Conservation (phyloP, 305 asterid species). For the Lippia alba region DNA sequence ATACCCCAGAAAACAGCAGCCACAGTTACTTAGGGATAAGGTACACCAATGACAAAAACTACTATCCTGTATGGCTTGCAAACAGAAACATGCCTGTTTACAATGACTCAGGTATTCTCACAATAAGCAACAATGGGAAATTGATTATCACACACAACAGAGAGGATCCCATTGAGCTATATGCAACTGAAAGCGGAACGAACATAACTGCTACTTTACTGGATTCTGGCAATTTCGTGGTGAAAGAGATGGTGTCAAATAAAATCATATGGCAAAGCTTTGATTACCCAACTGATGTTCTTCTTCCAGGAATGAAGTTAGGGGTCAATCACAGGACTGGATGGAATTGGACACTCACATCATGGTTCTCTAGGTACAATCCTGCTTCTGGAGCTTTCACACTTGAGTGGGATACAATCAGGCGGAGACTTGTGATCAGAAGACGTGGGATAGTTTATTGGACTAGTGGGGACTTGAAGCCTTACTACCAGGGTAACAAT, state of each 20-base stretch:
- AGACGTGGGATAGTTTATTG: conserved; percentile 28
- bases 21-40: conserved; percentile 4
- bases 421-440: conserved; percentile 21
- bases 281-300: conserved; percentile 37
- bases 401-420: conserved; percentile 15
- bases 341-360: conserved; percentile 20
- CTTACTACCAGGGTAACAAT: neutral
- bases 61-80: neutral
- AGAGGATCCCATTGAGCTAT: conserved; percentile 11
- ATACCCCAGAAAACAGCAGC: neutral
- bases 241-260: conserved; percentile 16
- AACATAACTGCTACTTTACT: neutral
- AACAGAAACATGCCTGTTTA: conserved; percentile 15
- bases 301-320: conserved; percentile 40
- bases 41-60: neutral
- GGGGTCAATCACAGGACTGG: conserved; percentile 35
- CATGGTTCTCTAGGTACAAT: conserved; percentile 14
- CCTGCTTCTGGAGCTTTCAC: conserved; percentile 24
- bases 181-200: neutral
- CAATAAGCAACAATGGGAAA: neutral
- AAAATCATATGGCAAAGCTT: conserved; percentile 33
- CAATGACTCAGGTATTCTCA: neutral
- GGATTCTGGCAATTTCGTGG: conserved; percentile 26
- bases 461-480: conserved; percentile 31
- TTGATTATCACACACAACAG: neutral